These are phyloP conservation scores for Cylindrotheca fusiformis DNA, from an alignment of 108 stramenopile species.

Conservation along the genomic window DNA sequence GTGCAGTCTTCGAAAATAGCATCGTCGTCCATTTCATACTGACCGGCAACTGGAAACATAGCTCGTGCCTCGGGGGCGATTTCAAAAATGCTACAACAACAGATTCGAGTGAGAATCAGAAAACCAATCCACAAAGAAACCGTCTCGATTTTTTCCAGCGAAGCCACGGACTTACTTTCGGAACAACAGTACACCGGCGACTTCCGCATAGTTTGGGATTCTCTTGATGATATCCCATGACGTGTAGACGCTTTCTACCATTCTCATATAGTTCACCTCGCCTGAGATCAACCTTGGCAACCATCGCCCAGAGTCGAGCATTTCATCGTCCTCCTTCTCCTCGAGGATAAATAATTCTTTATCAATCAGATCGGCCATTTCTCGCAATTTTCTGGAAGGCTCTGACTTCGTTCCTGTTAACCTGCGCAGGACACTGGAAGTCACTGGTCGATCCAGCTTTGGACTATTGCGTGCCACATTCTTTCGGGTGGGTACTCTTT, in stretches of 20 bases:
- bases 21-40: conserved; percentile 6
- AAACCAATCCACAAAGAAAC: too few species aligned
- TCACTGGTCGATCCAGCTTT: neutral
- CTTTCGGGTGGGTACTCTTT: neutral
- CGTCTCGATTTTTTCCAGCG: too few species aligned
- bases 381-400: too few species aligned
- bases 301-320: neutral
- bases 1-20: conserved; percentile 11
- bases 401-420: too few species aligned
- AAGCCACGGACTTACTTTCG: conserved; percentile 30
- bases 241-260: conserved; percentile 12
- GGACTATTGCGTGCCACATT: neutral
- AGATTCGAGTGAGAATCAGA: too few species aligned
- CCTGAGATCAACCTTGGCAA: too few species aligned
- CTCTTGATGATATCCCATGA: conserved; percentile 20
- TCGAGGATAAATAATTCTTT: neutral
- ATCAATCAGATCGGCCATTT: neutral
- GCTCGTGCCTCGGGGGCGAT: conserved; percentile 20
- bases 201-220: conserved; percentile 33
- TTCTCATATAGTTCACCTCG: neutral
- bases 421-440: neutral
- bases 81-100: conserved; percentile 28
- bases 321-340: too few species aligned
- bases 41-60: conserved; percentile 12
- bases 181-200: conserved; percentile 33